phyloP scores from a whole-genome alignment of 2,329 filamentous ascomycete species.

The Amphichorda felina region DNA sequence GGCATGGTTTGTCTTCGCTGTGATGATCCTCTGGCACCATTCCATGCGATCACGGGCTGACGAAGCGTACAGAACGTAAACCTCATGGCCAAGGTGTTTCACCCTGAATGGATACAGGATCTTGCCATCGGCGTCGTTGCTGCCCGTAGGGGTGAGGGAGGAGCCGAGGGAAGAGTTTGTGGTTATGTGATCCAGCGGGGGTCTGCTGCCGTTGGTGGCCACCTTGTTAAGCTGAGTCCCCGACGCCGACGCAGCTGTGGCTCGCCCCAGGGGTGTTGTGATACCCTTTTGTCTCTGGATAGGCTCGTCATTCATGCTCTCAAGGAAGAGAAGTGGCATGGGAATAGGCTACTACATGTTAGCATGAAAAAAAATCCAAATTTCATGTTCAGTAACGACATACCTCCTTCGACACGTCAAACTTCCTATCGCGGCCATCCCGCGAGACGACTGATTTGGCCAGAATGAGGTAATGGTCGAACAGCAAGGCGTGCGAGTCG shows the following conservation, averaged over 20 bases:
- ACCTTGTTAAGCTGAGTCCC: conserved; percentile 47
- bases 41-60: conserved; percentile 64
- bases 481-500: conserved; percentile 84
- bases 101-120: conserved; percentile 90
- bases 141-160: conserved; percentile 24
- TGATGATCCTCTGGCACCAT: conserved; percentile 89
- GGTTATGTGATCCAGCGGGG: conserved; percentile 53
- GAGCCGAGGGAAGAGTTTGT: conserved; percentile 42
- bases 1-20: conserved; percentile 90
- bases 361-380: conserved; percentile 7
- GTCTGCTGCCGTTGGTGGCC: conserved; percentile 38
- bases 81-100: conserved; percentile 89
- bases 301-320: conserved; percentile 85
- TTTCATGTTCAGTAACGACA: conserved; percentile 11
- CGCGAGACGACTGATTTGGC: conserved; percentile 69
- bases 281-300: conserved; percentile 75
- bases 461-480: conserved; percentile 92
- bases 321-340: conserved; percentile 88
- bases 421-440: conserved; percentile 65
- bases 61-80: conserved; percentile 81
- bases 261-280: conserved; percentile 45
- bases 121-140: conserved; percentile 65
- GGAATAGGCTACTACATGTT: conserved; percentile 59
- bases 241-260: conserved; percentile 49
- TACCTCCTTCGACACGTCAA: conserved; percentile 86